Base-by-base conservation (phyloP, 164 flowering plant species). In the Platanus orientalis region DNA sequence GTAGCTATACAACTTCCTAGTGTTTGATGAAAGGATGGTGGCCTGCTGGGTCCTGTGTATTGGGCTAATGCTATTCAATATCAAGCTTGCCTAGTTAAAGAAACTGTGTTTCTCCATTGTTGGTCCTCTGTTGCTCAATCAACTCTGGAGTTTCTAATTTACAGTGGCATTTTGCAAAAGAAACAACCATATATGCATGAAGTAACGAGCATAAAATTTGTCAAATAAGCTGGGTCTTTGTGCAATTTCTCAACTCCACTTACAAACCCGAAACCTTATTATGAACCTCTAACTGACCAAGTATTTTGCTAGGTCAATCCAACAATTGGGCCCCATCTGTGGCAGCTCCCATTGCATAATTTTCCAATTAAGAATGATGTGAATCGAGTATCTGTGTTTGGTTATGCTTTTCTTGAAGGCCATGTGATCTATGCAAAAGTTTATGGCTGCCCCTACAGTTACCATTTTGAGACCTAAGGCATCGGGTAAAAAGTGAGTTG, bases 111-210 rank as follows among this genome's bases (percentile, higher is more conserved):
- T 65, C 88, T 95, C 59, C 90, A 83, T 73, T 85, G 88, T 14
- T 50, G 82, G 76, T 95, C 99, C 36, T 82, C 87, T 50, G 68
- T 91, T 60, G 64, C 86, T n/a, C 71, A 25, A 17, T 76, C 86
- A 32, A 78, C 96, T 28, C 96, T 96, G 1, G 96, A 94, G 70
- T 91, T 78, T 70, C 64, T 91, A 60, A 96, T 91, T 1, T 91
- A 92, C 74, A 88, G 75, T 61, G 97, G 92, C 62, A 63, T 94
- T 25, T 62, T 89, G 20, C 75, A 74, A n/a, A 77, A 84, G 34
- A 92, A 85, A 64, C 81, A 97, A 25, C 90, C 96, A n/a, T 95
- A 89, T 74, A 84, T 95, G 79, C 88, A 86, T 69, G 97, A 89
- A 49, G 90, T 87, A 24, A 92, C 99, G 17, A 66, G 81, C 4